phyloP scores from a whole-genome alignment of 345 rosid genomes.

The Raphanus sativus region DNA sequence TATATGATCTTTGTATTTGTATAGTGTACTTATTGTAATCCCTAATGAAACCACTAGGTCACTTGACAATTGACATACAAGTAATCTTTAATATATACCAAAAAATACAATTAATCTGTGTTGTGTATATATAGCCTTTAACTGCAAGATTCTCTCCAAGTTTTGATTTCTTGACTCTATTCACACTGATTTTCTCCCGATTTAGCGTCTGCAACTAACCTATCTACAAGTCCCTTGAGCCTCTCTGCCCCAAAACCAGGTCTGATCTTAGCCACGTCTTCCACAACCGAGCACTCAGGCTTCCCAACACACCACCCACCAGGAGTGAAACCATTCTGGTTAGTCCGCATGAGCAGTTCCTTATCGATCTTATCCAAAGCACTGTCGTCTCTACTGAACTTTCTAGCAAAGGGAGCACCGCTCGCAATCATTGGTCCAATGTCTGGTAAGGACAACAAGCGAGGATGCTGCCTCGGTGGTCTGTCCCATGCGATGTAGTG shows the following conservation, averaged over 20 bases:
- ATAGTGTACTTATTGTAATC: background rate
- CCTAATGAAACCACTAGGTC: background rate
- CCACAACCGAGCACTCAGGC: constrained; percentile 64
- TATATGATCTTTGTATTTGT: background rate
- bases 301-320: constrained; percentile 92
- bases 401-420: constrained; percentile 89
- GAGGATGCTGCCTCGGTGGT: constrained; percentile 93
- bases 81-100: background rate
- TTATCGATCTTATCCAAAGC: constrained; percentile 64
- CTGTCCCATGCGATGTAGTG: constrained; percentile 93
- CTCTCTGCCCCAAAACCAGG: constrained; percentile 80
- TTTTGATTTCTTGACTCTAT: background rate
- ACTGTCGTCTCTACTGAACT: constrained; percentile 55
- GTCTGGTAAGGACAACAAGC: constrained; percentile 64
- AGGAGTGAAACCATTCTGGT: constrained; percentile 61
- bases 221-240: constrained; percentile 56
- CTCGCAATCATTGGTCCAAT: constrained; percentile 55
- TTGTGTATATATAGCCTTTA: background rate
- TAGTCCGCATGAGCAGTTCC: constrained; percentile 63
- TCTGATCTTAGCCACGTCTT: constrained; percentile 54
- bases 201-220: constrained; percentile 49
- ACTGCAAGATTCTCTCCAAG: background rate
- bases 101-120: background rate
- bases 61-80: background rate
- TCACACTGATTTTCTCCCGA: constrained; percentile 26